These are phyloP conservation scores for Grammothele lineata DNA, from an alignment of 768 basidiomycete genomes.

Conservation along the genomic window DNA sequence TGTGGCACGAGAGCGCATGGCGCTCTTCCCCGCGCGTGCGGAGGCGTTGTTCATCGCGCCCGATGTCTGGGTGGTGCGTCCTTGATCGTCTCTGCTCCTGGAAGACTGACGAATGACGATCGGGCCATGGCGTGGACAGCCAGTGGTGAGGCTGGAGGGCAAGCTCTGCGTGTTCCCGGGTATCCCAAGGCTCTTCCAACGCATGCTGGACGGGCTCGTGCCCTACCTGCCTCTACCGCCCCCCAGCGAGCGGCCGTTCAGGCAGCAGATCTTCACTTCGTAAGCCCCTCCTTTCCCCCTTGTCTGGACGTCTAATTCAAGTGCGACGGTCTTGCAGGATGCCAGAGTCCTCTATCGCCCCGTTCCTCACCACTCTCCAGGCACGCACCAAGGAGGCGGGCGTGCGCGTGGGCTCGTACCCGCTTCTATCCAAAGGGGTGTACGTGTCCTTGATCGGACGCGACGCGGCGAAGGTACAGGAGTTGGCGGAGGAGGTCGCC, in stretches of 20 bases:
- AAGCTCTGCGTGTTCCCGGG: conserved; percentile 93
- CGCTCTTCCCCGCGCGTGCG: conserved; percentile 73
- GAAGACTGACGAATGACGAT: too few relatives aligned
- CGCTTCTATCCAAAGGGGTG: conserved; percentile 53
- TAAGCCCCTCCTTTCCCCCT: conserved; percentile 31
- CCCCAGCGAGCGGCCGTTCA: conserved; percentile 61
- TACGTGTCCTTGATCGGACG: conserved; percentile 59
- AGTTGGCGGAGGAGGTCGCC: conserved; percentile 62
- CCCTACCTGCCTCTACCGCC: conserved; percentile 81
- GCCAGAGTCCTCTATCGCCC: conserved; percentile 83
- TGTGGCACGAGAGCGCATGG: conserved; percentile 82
- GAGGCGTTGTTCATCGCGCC: conserved; percentile 77
- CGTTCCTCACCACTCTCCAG: conserved; percentile 78
- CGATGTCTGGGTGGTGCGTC: conserved; percentile 82
- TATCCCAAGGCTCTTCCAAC: conserved; percentile 80
- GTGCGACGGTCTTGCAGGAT: conserved; percentile 36
- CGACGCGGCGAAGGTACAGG: conserved; percentile 41
- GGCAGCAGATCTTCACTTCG: conserved; percentile 84
- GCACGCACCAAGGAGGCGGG: conserved; percentile 67
- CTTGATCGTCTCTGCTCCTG: neutral
- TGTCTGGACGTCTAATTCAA: neutral
- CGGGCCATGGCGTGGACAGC: conserved; percentile 37
- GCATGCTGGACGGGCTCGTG: conserved; percentile 69
- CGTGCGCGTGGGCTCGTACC: conserved; percentile 81
- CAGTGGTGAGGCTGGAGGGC: conserved; percentile 79